A percentile compares a stretch with the other conserved stretches of the same genome.
Conservation (phyloP, 257 asterid species). For the Nemophila menziesii region DNA sequence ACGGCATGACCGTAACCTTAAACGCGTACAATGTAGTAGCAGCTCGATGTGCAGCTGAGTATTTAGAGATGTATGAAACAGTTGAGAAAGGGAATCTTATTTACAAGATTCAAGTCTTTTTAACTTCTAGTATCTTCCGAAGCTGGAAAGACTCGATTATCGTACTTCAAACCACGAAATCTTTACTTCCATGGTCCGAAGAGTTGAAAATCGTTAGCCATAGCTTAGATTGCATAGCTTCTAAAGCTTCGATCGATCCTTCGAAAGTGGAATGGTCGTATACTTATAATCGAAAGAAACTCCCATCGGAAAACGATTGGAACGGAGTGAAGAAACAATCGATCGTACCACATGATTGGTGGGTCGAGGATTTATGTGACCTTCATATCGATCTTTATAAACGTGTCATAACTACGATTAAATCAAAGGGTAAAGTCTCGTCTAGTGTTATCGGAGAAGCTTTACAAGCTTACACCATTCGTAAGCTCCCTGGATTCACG, state of each 20-base stretch:
- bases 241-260: slow-evolving; percentile 49
- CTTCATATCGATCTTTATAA: slow-evolving; percentile 60
- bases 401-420: slow-evolving; percentile 44
- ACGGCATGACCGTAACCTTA: slow-evolving; percentile 74
- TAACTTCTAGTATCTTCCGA: slow-evolving; percentile 64
- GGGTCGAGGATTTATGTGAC: slow-evolving; percentile 87
- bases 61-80: slow-evolving; percentile 69
- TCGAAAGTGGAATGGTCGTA: slow-evolving; percentile 66
- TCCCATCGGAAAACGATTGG: slow-evolving; percentile 46
- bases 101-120: slow-evolving; percentile 73
- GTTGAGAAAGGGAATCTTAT: slow-evolving; percentile 72
- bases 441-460: slow-evolving; percentile 65
- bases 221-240: slow-evolving; percentile 55
- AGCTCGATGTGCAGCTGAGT: slow-evolving; percentile 84
- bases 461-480: slow-evolving; percentile 38
- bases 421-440: slow-evolving; percentile 43
- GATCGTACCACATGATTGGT: slow-evolving; percentile 72
- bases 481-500: slow-evolving; percentile 49
- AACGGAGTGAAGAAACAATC: slow-evolving; percentile 50
- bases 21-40: slow-evolving; percentile 73
- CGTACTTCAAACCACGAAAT: slow-evolving; percentile 69
- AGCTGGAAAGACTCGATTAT: slow-evolving; percentile 92
- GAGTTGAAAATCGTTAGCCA: slow-evolving; percentile 55
- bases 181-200: slow-evolving; percentile 59
- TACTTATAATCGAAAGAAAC: slow-evolving; percentile 54